Evolutionary conservation across 768 basidiomycete species (phyloP).

Genomic region (Hygrophoropsis aurantiaca): DNA sequence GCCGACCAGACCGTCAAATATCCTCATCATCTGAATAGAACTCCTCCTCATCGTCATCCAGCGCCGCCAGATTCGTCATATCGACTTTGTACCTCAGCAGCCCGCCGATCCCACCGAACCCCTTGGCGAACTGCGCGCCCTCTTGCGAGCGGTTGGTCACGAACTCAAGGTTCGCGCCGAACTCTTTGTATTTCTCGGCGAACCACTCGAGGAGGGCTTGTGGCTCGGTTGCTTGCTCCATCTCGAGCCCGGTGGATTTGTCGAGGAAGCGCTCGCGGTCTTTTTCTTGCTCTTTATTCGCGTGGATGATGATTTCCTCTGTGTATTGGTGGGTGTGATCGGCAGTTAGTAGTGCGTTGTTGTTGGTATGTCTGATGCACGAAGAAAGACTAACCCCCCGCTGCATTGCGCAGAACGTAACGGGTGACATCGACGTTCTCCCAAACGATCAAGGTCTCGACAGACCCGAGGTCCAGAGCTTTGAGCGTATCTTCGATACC

Average conservation of each 20-base stretch:
- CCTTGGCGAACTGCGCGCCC: slow-evolving; percentile 96
- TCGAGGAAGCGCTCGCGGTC: slow-evolving; percentile 94
- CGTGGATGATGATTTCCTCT: slow-evolving; percentile 86
- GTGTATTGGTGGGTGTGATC: slow-evolving; percentile 3
- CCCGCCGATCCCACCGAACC: slow-evolving; percentile 97
- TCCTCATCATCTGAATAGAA: slow-evolving; percentile 76
- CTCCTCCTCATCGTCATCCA: slow-evolving; percentile 83
- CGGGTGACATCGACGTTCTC: slow-evolving; percentile 94
- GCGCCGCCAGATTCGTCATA: slow-evolving; percentile 72
- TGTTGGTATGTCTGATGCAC: too few species aligned
- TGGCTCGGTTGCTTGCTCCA: slow-evolving; percentile 86
- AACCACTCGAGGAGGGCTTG: slow-evolving; percentile 96
- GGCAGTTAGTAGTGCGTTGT: too few species aligned
- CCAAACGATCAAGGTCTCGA: slow-evolving; percentile 98
- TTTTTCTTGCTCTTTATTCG: slow-evolving; percentile 81
- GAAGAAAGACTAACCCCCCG: slow-evolving; percentile 58
- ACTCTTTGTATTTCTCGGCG: slow-evolving; percentile 97
- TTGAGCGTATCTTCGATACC: slow-evolving; percentile 97
- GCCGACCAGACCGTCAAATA: slow-evolving; percentile 86
- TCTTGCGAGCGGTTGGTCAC: slow-evolving; percentile 96
- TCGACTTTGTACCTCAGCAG: slow-evolving; percentile 97
- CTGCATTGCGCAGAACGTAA: slow-evolving; percentile 87
- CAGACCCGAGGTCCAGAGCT: slow-evolving; percentile 92
- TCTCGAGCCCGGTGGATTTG: slow-evolving; percentile 92
- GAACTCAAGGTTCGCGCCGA: slow-evolving; percentile 94